Evolutionary conservation across 495 filamentous ascomycete species (phyloP).

Genomic region (Penicillium fimorum): DNA sequence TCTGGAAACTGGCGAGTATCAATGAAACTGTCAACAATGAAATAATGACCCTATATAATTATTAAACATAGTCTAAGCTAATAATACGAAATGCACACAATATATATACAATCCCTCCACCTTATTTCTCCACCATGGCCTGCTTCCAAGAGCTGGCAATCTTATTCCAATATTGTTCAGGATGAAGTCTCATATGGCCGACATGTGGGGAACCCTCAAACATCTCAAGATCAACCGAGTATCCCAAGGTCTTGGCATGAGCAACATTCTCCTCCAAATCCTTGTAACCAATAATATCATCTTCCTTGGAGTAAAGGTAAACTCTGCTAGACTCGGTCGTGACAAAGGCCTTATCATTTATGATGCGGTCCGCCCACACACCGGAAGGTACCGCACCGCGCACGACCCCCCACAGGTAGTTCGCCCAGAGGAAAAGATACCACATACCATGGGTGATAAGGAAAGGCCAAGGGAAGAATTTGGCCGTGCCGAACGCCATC

Average conservation of each 20-base stretch:
- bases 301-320: constrained; percentile 54
- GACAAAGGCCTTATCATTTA: constrained; percentile 25
- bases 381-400: constrained; percentile 22
- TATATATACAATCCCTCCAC: background rate
- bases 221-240: constrained; percentile 39
- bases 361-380: constrained; percentile 21
- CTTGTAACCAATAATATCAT: constrained; percentile 53
- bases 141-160: constrained; percentile 45
- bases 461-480: constrained; percentile 51
- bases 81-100: background rate
- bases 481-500: constrained; percentile 49
- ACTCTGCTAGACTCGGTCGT: constrained; percentile 27
- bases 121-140: constrained; percentile 4
- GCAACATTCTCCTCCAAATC: constrained; percentile 53
- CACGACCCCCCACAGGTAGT: constrained; percentile 15
- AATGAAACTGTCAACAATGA: too few relatives aligned
- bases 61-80: constrained; percentile 8
- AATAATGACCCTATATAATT: background rate
- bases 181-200: constrained; percentile 52
- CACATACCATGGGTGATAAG: constrained; percentile 46
- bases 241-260: constrained; percentile 40
- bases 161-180: constrained; percentile 52
- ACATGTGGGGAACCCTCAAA: constrained; percentile 56
- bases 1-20: background rate
- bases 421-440: constrained; percentile 30